A percentile compares a stretch with the other conserved stretches of the same genome.
phyloP scores from a whole-genome alignment of 805 yeast species.

The Barnettozyma wickerhamii region DNA sequence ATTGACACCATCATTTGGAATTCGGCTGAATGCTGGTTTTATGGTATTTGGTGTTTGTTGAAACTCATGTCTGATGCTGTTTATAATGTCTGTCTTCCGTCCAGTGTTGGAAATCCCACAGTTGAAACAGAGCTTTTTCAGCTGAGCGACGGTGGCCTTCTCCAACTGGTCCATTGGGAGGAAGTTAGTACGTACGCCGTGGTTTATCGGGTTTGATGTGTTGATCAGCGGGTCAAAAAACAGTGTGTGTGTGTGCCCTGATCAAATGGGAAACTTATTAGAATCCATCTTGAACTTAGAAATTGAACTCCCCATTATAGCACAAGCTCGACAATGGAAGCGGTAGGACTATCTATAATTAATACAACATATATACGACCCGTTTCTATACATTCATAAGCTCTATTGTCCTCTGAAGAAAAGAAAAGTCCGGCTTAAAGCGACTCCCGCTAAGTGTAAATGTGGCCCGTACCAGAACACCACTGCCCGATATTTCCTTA shows the following conservation, averaged over 20 bases:
- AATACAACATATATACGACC: too few relatives aligned
- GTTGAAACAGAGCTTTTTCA: constrained; percentile 13
- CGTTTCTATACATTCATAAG: too few relatives aligned
- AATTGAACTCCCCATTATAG: not conserved
- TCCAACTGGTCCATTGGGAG: constrained; percentile 11
- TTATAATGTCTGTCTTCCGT: constrained; percentile 10
- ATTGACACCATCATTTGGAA: constrained; percentile 17
- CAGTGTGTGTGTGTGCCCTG: too few relatives aligned
- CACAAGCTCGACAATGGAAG: too few relatives aligned
- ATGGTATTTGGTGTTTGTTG: not conserved
- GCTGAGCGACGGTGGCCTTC: constrained; percentile 12
- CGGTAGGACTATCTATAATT: too few relatives aligned
- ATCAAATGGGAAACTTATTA: constrained; percentile 8
- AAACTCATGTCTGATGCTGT: constrained; percentile 7
- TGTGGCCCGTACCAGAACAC: too few relatives aligned
- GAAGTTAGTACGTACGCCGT: too few relatives aligned
- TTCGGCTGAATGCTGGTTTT: constrained; percentile 10
- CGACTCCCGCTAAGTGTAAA: too few relatives aligned
- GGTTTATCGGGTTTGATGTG: too few relatives aligned
- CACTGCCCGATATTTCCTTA: not conserved
- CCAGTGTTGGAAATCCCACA: constrained; percentile 18
- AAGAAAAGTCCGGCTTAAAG: too few relatives aligned
- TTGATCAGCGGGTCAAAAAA: too few relatives aligned
- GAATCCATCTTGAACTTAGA: constrained; percentile 11
- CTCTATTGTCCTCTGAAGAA: too few relatives aligned